A percentile compares a stretch with the other conserved stretches of the same genome.
phyloP scores from a whole-genome alignment of 2,329 filamentous ascomycete species.

The Phialophora macrospora region DNA sequence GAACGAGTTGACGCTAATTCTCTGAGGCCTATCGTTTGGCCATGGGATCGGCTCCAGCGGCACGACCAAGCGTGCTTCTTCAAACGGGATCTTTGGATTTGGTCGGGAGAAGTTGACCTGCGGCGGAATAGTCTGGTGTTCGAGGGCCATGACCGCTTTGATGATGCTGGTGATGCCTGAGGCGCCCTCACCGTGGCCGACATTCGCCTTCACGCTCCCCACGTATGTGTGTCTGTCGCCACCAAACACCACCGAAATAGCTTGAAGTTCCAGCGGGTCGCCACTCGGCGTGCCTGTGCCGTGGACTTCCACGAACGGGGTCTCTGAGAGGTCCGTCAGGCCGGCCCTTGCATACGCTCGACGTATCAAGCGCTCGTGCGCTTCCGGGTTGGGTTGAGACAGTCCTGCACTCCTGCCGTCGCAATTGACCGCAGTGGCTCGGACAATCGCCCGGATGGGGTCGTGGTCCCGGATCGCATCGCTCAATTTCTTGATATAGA shows the following conservation, averaged over 20 bases:
- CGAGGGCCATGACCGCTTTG: constrained; percentile 40
- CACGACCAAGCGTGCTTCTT: not conserved
- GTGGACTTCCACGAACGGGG: constrained; percentile 37
- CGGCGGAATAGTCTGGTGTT: constrained; percentile 41
- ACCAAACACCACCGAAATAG: constrained; percentile 35
- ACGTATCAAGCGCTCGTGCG: constrained; percentile 32
- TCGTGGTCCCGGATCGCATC: constrained; percentile 37
- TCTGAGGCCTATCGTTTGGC: not conserved
- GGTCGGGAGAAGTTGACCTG: constrained; percentile 41
- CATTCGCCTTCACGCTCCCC: constrained; percentile 39
- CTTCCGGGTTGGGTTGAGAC: constrained; percentile 34
- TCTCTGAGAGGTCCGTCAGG: constrained; percentile 24
- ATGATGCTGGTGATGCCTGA: constrained; percentile 42
- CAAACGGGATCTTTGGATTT: constrained; percentile 38
- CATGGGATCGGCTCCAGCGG: not conserved
- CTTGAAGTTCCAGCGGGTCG: constrained; percentile 38
- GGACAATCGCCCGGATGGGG: constrained; percentile 37
- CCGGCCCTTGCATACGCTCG: constrained; percentile 23
- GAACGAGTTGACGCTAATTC: too few relatives aligned
- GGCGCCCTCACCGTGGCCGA: constrained; percentile 45
- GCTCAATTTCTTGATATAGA: constrained; percentile 37
- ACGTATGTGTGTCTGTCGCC: too few relatives aligned
- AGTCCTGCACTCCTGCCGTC: constrained; percentile 34
- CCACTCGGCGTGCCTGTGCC: constrained; percentile 37
- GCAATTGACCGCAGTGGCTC: constrained; percentile 37